Evolutionary conservation across 257 asterid species (phyloP).

Genomic region (Linaria vulgaris): DNA sequence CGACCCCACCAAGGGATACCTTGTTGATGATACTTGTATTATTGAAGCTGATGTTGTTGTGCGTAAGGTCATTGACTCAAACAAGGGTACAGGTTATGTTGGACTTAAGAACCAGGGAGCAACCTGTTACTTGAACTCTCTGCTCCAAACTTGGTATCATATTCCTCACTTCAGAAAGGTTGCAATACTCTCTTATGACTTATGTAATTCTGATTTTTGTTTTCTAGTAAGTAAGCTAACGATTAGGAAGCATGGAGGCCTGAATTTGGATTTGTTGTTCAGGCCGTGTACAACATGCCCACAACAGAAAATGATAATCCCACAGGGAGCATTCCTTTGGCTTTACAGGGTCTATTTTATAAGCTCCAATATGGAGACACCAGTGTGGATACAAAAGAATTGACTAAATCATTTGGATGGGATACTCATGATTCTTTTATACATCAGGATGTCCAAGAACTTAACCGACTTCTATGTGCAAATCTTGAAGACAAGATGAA

Average conservation of each 20-base stretch:
- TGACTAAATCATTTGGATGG: slow-evolving; percentile 99
- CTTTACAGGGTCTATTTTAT: slow-evolving; percentile 94
- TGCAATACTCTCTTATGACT: slow-evolving; percentile 24
- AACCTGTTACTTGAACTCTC: slow-evolving; percentile 97
- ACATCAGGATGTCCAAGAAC: slow-evolving; percentile 99
- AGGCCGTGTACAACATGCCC: slow-evolving; percentile 99
- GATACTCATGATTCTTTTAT: slow-evolving; percentile 94
- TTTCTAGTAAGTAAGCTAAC: slow-evolving; percentile 18
- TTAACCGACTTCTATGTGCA: slow-evolving; percentile 87
- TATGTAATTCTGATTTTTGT: slow-evolving; percentile 19
- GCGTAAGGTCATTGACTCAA: slow-evolving; percentile 91
- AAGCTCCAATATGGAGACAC: slow-evolving; percentile 93
- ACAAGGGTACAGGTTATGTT: slow-evolving; percentile 95
- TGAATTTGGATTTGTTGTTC: slow-evolving; percentile 33
- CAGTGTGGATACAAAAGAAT: slow-evolving; percentile 93
- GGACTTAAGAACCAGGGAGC: slow-evolving; percentile 99
- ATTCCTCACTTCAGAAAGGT: slow-evolving; percentile 98
- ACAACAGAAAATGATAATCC: slow-evolving; percentile 99
- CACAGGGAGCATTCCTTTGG: slow-evolving; percentile 98
- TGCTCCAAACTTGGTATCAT: slow-evolving; percentile 91
- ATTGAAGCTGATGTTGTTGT: slow-evolving; percentile 98
- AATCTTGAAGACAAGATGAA: slow-evolving; percentile 99
- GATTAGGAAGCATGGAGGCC: slow-evolving; percentile 27
- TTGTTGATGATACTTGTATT: slow-evolving; percentile 73
- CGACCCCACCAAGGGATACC: slow-evolving; percentile 88